Percentiles rank a stretch among this genome's conserved stretches.
Conservation (phyloP, 2,329 filamentous ascomycete species). For the Acephala macrosclerotiorum region DNA sequence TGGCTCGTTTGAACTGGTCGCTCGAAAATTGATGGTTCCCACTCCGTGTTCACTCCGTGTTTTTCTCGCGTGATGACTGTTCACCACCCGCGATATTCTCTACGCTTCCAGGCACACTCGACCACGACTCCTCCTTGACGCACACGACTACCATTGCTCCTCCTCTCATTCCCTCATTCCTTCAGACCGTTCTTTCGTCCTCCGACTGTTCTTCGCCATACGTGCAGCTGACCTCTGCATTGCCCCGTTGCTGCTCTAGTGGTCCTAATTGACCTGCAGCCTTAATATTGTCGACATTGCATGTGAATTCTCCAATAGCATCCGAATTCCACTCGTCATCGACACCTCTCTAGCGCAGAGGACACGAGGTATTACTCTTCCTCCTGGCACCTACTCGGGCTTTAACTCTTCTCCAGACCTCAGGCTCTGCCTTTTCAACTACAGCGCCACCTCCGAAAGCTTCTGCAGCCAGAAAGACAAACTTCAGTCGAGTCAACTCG, state of each 20-base stretch:
- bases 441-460: constrained; percentile 10
- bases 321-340: constrained; percentile 37
- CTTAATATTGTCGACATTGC: constrained; percentile 13
- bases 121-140: constrained; percentile 1
- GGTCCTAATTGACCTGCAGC: not conserved
- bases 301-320: constrained; percentile 32
- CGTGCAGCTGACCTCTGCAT: constrained; percentile 43
- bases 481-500: constrained; percentile 31
- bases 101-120: constrained; percentile 14
- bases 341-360: constrained; percentile 30
- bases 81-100: not conserved
- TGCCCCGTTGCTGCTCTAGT: not conserved
- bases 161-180: constrained; percentile 12
- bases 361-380: constrained; percentile 29
- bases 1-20: not conserved
- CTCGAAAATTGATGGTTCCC: not conserved
- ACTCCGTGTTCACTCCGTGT: not conserved
- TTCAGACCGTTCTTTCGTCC: constrained; percentile 14
- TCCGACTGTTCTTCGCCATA: constrained; percentile 43
- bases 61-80: constrained; percentile 16
- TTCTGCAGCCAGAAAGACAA: constrained; percentile 2
- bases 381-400: constrained; percentile 23
- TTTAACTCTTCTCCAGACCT: constrained; percentile 23
- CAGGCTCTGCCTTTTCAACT: constrained; percentile 27
- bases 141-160: constrained; percentile 7